Percentiles rank a stretch among this genome's conserved stretches.
These are phyloP conservation scores for Populus davidiana DNA, from an alignment of 345 rosid species.

Conservation along the genomic window DNA sequence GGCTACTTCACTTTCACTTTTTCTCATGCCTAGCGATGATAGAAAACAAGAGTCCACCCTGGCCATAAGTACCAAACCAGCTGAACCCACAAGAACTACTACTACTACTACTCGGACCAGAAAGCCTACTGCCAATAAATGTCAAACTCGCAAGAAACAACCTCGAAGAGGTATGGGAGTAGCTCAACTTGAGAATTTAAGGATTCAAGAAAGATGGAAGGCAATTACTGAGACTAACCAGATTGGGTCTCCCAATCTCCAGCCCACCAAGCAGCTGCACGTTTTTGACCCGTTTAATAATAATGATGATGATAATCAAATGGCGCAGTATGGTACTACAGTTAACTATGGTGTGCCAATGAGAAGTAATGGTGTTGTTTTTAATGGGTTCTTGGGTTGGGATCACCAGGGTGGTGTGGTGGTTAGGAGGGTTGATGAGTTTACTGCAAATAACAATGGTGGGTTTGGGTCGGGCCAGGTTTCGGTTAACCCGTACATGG, in stretches of 20 bases:
- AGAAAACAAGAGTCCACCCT: slow-evolving; percentile 14
- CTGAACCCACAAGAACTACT: not conserved
- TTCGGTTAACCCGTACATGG: slow-evolving; percentile 30
- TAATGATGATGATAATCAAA: slow-evolving; percentile 18
- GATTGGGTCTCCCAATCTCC: not conserved
- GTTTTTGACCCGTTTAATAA: slow-evolving; percentile 17
- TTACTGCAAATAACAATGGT: slow-evolving; percentile 16
- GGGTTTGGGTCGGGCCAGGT: slow-evolving; percentile 27
- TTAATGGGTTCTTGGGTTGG: slow-evolving; percentile 28
- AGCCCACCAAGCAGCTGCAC: not conserved
- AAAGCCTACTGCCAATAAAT: slow-evolving; percentile 13
- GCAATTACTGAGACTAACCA: slow-evolving; percentile 27
- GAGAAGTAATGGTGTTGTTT: slow-evolving; percentile 22
- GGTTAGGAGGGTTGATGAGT: slow-evolving; percentile 21
- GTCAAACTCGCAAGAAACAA: slow-evolving; percentile 41
- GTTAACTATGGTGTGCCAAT: slow-evolving; percentile 22
- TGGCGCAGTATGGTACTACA: slow-evolving; percentile 30
- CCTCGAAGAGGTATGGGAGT: slow-evolving; percentile 79
- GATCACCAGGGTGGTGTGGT: slow-evolving; percentile 13
- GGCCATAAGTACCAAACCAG: not conserved
- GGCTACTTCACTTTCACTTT: slow-evolving; percentile 8
- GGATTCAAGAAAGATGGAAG: slow-evolving; percentile 42
- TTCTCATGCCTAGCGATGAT: not conserved
- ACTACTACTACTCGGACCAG: slow-evolving; percentile 1
- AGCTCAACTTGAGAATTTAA: slow-evolving; percentile 57